Base-by-base conservation (phyloP, 116 monocot genomes). In the Phalaenopsis hybrid region DNA sequence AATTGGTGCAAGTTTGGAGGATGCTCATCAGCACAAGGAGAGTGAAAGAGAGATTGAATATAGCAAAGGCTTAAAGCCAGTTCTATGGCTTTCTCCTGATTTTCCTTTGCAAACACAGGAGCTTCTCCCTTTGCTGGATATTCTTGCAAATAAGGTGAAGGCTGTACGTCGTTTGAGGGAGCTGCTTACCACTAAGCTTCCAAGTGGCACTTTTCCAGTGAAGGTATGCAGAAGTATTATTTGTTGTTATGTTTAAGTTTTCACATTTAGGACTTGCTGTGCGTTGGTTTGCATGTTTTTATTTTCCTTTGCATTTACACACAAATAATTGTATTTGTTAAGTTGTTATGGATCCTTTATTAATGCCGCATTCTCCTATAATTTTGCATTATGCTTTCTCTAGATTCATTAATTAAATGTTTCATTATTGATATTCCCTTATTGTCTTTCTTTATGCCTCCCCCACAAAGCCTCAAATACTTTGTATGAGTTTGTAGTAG, bases 201-300 rank as follows among this genome's bases (percentile, higher is more conserved):
- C 95, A 57, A 45, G 85, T 21, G 90, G 91, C 33, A 91, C 92
- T 48, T 95, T 95, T 86, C 95, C 95, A 6, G 95, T 95, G 77
- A 95, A 95, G 92, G 95, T 95, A 91, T 85, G 89, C 37, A 61
- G 58, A 43, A 37, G 34, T 41, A 16, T 72, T 37, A 72, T 72
- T 37, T 72, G 72, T 34, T 72, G 72, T 41, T 11, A 67, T 28
- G 8, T 28, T 25, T 67, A 28, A 28, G 23, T 28, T 55, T 67
- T 23, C 67, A 28, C 8, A 67, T 3, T 67, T 67, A 9, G 15
- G 21, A 67, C 28, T 23, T 67, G 67, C 11, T 25, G 8, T 63
- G 18, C 5, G 51, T 51, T 51, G 9, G 13, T 51, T 51, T 51
- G 51, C 51, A 49, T 49, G 49, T 49, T 49, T 49, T 49, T 51